Percentiles rank a stretch among this genome's conserved stretches.
Conservation (phyloP, 805 yeast genomes). For the Candida nemodendra region DNA sequence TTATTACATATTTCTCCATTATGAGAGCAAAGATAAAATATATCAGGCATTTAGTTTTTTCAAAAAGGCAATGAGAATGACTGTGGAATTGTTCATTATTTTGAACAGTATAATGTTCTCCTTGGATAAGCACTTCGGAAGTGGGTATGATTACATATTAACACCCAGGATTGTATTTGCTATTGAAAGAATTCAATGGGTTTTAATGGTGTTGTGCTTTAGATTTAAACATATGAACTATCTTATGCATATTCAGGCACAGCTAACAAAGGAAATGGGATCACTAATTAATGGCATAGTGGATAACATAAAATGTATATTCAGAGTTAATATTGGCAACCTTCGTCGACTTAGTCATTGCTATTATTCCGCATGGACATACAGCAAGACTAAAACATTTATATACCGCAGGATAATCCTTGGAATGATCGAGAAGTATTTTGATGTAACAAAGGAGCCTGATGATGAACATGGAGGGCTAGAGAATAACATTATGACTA, state of each 20-base stretch:
- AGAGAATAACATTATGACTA: background rate
- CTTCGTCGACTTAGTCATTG: constrained; percentile 14
- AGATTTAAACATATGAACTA: constrained; percentile 18
- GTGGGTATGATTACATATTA: constrained; percentile 39
- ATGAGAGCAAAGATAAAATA: constrained; percentile 31
- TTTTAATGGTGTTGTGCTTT: constrained; percentile 1
- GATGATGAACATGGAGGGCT: constrained; percentile 1
- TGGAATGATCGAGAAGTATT: constrained; percentile 4
- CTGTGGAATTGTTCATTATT: constrained; percentile 34
- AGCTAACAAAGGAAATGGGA: constrained; percentile 9
- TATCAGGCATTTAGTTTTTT: constrained; percentile 36
- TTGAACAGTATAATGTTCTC: constrained; percentile 33
- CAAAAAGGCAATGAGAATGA: constrained; percentile 29
- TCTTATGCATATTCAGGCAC: constrained; percentile 9
- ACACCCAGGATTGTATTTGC: constrained; percentile 34
- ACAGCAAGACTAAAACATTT: constrained; percentile 17
- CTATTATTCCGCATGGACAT: constrained; percentile 27
- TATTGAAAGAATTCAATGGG: constrained; percentile 13
- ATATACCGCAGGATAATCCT: constrained; percentile 6
- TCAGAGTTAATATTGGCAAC: constrained; percentile 1
- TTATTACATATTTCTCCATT: constrained; percentile 39
- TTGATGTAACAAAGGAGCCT: constrained; percentile 12
- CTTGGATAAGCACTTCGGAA: constrained; percentile 39
- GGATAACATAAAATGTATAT: background rate
- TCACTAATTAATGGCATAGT: background rate